Conservation (phyloP, 176 grass and related monocot genomes). For the Hordeum vulgare region MorexV3_pseudomolecules_assembly NC_058523.1:545321199-545321698, state of each 20-base stretch:
- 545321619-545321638: too few species aligned
- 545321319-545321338: neutral
- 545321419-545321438: neutral
- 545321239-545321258: neutral
- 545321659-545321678: too few species aligned
- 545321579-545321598: too few species aligned
- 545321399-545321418: neutral
- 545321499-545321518: neutral
- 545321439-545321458: neutral
- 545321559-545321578: too few species aligned
- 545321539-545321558: too few species aligned
- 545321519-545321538: neutral
- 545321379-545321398: neutral
- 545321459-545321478: neutral
- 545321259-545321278: neutral
- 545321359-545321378: neutral
- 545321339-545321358: neutral
- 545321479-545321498: neutral
- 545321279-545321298: neutral
- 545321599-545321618: too few species aligned
- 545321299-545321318: neutral
- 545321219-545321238: neutral
- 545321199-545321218: slow-evolving; percentile 18
- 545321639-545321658: too few species aligned
- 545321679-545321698: too few species aligned